These are phyloP conservation scores for Kuraishia cidri DNA, from an alignment of 805 yeast genomes.

Conservation along the genomic window DNA sequence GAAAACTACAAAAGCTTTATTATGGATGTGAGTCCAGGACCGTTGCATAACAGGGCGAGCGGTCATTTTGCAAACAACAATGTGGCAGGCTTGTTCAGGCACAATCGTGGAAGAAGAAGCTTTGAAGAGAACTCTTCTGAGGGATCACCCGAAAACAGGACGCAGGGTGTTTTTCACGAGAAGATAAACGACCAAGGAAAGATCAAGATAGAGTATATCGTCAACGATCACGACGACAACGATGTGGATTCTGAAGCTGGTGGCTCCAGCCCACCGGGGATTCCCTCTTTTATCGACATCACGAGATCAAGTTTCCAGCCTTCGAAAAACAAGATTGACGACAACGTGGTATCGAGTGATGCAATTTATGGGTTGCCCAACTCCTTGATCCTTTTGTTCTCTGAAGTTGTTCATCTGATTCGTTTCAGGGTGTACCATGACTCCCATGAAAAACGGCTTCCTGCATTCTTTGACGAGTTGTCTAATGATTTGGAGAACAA, in stretches of 20 bases:
- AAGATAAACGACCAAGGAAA: constrained; percentile 35
- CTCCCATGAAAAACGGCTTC: constrained; percentile 21
- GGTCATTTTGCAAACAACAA: background rate
- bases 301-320: constrained; percentile 29
- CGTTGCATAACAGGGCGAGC: background rate
- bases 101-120: background rate
- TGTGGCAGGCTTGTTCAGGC: background rate
- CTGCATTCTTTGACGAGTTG: constrained; percentile 21
- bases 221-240: constrained; percentile 10
- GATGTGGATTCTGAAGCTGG: constrained; percentile 2
- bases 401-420: constrained; percentile 61
- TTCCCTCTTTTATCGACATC: constrained; percentile 32
- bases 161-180: constrained; percentile 27
- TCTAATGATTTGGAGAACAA: constrained; percentile 36
- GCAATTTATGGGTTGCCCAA: constrained; percentile 82
- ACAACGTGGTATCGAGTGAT: constrained; percentile 61
- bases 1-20: constrained; percentile 21
- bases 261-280: constrained; percentile 8
- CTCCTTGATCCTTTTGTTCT: constrained; percentile 62
- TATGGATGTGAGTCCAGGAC: constrained; percentile 11
- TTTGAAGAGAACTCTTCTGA: background rate
- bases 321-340: constrained; percentile 34
- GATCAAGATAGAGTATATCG: constrained; percentile 34
- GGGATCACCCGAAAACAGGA: constrained; percentile 4
- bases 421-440: constrained; percentile 50